Evolutionary conservation across 495 filamentous ascomycete species (phyloP).

Genomic region (Penicillium coffeae): DNA sequence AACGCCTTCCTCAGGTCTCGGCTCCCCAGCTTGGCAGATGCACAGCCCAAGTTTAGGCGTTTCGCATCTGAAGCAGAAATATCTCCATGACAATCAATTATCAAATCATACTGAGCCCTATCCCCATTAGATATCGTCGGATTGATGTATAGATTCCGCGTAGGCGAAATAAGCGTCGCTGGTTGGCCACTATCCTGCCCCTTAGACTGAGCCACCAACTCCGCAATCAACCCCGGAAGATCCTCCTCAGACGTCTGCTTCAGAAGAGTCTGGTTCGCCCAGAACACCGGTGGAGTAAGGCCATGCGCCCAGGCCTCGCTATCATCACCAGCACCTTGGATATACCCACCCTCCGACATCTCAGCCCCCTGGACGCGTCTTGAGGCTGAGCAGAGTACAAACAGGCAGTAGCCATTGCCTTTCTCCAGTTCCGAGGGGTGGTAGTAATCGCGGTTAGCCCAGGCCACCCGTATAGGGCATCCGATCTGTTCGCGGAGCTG

Average conservation of each 20-base stretch:
- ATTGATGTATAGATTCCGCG: constrained; percentile 38
- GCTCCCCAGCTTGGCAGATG: constrained; percentile 66
- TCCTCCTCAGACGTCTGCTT: constrained; percentile 59
- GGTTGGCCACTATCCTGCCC: constrained; percentile 18
- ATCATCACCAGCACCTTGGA: constrained; percentile 93
- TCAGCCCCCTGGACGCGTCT: constrained; percentile 61
- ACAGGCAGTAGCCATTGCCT: constrained; percentile 49
- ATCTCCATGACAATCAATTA: constrained; percentile 42
- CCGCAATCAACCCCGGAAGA: constrained; percentile 58
- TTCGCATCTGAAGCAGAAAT: constrained; percentile 30
- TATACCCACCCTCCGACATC: constrained; percentile 70
- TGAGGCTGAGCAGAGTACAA: constrained; percentile 79
- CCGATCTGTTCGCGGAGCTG: constrained; percentile 33
- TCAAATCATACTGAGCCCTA: constrained; percentile 34
- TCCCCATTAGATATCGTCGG: constrained; percentile 12
- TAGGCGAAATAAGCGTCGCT: constrained; percentile 34
- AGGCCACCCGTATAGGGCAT: constrained; percentile 39
- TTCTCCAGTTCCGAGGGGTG: constrained; percentile 37
- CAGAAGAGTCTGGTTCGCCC: constrained; percentile 58
- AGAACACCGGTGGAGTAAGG: constrained; percentile 73
- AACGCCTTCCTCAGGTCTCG: constrained; percentile 68
- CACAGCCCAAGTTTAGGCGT: constrained; percentile 60
- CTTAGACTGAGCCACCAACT: constrained; percentile 41
- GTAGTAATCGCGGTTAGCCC: constrained; percentile 42
- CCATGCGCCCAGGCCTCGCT: constrained; percentile 84